Evolutionary conservation across 1,139 yeast genomes (phyloP), one percentile per base, ranked within the genome.

Genomic region (Yamadazyma buinensis): DNA sequence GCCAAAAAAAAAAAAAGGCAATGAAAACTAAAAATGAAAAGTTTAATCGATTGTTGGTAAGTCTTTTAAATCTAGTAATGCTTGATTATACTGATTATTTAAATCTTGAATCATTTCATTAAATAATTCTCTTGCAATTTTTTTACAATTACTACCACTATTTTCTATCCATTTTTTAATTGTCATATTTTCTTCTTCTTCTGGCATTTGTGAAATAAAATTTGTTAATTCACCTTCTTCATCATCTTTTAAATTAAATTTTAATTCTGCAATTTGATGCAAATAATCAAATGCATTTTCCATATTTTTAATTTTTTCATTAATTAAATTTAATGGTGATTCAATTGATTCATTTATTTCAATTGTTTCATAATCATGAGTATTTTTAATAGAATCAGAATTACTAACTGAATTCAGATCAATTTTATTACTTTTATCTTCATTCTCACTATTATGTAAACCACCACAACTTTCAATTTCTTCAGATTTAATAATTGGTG

Each of bases 161-260:
- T 70, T 65, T 30, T 54, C 54, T 15, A 85, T 59, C 95, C 95
- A 87, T 41, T 83, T 76, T 33, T 69, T 69, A 13, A 87, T 73
- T 0, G 86, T 77, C 82, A 82, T 77, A 19, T 74, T 67, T 47
- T 83, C 66, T 48, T 84, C 90, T 13, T 72, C 73, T 23, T 72
- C 79, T 0, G 94, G 90, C 75, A 84, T 77, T 30, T 77, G 77
- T 1, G 79, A 70, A 2, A 82, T 75, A 48, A 83, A 83, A 35
- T 67, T 66, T 0, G 84, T 75, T 17, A 83, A 55, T 27, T 72
- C 72, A 1, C 90, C 87, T 41, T 80, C 84, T 23, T 64, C 52
- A 49, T 83, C 94, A 42, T 79, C 74, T 34, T 64, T 60, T 11
- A 77, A 55, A 26, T 61, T 64, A 39, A 56, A 54, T 10, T 52